phyloP scores from a whole-genome alignment of 2,329 filamentous ascomycete species.

The Aspergillus glaucus region DNA sequence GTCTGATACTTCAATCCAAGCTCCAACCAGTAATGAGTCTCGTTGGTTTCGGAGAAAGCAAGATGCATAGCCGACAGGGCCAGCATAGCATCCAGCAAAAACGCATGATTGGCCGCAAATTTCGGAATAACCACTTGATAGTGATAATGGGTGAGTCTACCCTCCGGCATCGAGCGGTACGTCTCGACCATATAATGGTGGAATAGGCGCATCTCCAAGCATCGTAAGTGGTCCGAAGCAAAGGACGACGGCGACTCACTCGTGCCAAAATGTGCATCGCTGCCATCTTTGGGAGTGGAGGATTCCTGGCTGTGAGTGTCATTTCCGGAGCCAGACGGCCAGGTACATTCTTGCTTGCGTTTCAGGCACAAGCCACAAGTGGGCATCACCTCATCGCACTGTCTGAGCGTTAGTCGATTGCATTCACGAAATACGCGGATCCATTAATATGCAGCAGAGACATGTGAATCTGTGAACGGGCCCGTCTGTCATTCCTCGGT shows the following conservation, averaged over 20 bases:
- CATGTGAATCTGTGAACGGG: conserved; percentile 3
- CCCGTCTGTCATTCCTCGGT: too few species aligned
- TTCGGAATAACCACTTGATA: conserved; percentile 30
- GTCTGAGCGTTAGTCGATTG: conserved; percentile 1
- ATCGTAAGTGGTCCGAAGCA: conserved; percentile 12
- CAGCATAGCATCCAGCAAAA: conserved; percentile 40
- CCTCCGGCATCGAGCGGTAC: conserved; percentile 26
- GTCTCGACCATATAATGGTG: conserved; percentile 35
- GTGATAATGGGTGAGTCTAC: conserved; percentile 25
- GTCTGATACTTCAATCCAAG: conserved; percentile 32
- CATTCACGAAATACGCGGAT: background rate
- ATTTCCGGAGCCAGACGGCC: conserved; percentile 16
- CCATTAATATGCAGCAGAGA: background rate
- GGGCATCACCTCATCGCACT: conserved; percentile 35
- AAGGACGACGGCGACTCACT: conserved; percentile 7
- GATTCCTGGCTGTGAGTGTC: conserved; percentile 20
- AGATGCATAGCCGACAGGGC: conserved; percentile 42
- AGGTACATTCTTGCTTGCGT: conserved; percentile 31
- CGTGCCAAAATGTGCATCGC: conserved; percentile 5
- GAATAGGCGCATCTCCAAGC: conserved; percentile 32
- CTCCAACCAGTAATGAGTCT: conserved; percentile 28
- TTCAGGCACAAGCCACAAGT: conserved; percentile 32
- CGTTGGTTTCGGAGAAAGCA: conserved; percentile 23
- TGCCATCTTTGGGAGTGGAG: conserved; percentile 14
- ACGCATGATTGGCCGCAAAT: conserved; percentile 37